A percentile compares a stretch with the other conserved stretches of the same genome.
Conservation (phyloP, 2,329 filamentous ascomycete species). For the Diaporthe ilicicola region DNA sequence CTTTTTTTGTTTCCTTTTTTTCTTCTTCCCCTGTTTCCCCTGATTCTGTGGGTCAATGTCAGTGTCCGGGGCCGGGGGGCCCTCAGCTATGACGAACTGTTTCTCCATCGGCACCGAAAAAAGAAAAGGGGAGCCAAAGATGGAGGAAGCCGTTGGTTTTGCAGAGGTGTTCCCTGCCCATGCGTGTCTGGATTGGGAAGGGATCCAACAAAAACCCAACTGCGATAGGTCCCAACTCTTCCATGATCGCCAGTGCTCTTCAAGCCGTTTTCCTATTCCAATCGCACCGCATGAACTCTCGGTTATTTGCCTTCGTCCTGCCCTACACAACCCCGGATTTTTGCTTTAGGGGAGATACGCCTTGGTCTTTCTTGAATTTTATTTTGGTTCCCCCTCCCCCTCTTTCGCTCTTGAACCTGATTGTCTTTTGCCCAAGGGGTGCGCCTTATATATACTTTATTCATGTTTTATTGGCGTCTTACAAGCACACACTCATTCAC, state of each 20-base stretch:
- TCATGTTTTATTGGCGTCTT: background rate
- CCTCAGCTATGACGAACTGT: background rate
- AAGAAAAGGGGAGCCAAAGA: background rate
- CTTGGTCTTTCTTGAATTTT: background rate
- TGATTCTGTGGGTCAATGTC: background rate
- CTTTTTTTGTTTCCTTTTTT: too few relatives aligned
- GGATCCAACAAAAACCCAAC: constrained; percentile 1
- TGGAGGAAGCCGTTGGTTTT: constrained; percentile 3
- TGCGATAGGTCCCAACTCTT: constrained; percentile 12
- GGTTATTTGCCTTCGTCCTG: constrained; percentile 6
- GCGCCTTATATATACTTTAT: background rate
- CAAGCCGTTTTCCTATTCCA: constrained; percentile 13
- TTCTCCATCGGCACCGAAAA: constrained; percentile 4
- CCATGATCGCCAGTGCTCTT: constrained; percentile 16
- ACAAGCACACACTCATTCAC: background rate
- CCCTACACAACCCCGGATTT: constrained; percentile 2
- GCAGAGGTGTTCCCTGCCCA: background rate
- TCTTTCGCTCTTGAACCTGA: background rate
- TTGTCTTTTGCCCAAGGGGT: background rate
- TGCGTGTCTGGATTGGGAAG: constrained; percentile 1
- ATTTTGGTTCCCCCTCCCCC: background rate
- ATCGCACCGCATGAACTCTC: constrained; percentile 6
- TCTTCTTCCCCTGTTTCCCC: background rate
- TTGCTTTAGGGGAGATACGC: background rate
- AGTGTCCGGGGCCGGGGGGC: background rate